Percentiles rank a stretch among this genome's conserved stretches.
These are phyloP conservation scores for Penicillium sp. DNA, from an alignment of 2,329 filamentous ascomycete species.

Conservation along the genomic window DNA sequence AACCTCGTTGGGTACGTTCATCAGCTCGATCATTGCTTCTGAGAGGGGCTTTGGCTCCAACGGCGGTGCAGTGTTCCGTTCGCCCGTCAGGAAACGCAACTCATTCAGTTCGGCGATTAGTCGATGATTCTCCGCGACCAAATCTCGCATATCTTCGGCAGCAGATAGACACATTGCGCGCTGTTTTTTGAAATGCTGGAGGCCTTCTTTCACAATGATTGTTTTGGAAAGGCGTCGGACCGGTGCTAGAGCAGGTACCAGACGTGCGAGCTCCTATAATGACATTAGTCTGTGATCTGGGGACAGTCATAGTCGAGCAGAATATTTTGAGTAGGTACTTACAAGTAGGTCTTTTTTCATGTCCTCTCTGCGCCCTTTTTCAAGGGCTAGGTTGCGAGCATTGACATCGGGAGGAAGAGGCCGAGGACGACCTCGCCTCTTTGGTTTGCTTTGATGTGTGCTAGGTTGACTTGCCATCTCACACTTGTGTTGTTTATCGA, in stretches of 20 bases:
- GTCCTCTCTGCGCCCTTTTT: constrained; percentile 2
- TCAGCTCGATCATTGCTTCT: neutral
- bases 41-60: neutral
- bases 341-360: constrained; percentile 6
- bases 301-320: neutral
- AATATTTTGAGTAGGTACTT: neutral
- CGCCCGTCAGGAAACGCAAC: neutral
- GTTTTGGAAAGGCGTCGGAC: constrained; percentile 1
- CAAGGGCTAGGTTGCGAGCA: neutral
- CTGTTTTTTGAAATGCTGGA: neutral
- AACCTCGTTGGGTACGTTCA: neutral
- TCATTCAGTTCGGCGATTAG: neutral
- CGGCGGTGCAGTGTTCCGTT: neutral
- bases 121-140: constrained; percentile 1
- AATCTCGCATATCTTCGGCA: neutral
- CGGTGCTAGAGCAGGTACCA: neutral
- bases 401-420: constrained; percentile 5
- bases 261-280: neutral
- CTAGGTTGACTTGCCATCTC: neutral
- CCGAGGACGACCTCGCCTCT: neutral
- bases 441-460: neutral
- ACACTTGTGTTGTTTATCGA: neutral
- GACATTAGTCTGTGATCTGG: neutral
- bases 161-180: neutral
- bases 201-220: neutral